Conservation (phyloP, 2,329 filamentous ascomycete genomes). For the Fusarium dlaminii region DNA sequence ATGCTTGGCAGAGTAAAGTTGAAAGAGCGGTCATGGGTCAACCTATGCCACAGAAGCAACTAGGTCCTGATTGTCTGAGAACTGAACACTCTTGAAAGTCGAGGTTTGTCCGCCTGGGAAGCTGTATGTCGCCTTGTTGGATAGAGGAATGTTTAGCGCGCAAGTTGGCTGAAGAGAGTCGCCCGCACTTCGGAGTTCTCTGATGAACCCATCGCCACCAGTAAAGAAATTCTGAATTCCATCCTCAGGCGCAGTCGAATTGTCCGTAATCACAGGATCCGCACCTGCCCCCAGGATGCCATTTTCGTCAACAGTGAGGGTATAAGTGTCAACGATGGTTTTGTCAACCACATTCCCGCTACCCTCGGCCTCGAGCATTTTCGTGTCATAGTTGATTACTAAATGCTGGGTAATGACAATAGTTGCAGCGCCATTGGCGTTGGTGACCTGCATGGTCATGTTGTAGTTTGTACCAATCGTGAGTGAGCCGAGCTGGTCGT, state of each 20-base stretch:
- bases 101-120: neutral
- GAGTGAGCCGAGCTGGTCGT: neutral
- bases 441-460: neutral
- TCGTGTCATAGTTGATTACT: accelerated
- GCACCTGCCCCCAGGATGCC: accelerated
- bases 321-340: neutral
- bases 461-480: neutral
- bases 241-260: neutral
- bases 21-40: accelerated
- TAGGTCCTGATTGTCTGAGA: neutral
- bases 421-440: accelerated
- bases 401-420: neutral
- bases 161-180: neutral
- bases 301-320: neutral
- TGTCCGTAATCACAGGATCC: accelerated
- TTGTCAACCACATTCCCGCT: neutral
- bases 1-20: accelerated
- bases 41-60: neutral
- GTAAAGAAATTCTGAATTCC: accelerated
- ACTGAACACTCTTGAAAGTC: neutral
- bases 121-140: neutral
- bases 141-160: accelerated
- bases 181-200: accelerated
- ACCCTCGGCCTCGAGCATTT: accelerated
- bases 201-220: accelerated